Percentiles rank a stretch among this genome's conserved stretches.
Conservation (phyloP, 495 filamentous ascomycete genomes). For the Cercophora sp. region DNA sequence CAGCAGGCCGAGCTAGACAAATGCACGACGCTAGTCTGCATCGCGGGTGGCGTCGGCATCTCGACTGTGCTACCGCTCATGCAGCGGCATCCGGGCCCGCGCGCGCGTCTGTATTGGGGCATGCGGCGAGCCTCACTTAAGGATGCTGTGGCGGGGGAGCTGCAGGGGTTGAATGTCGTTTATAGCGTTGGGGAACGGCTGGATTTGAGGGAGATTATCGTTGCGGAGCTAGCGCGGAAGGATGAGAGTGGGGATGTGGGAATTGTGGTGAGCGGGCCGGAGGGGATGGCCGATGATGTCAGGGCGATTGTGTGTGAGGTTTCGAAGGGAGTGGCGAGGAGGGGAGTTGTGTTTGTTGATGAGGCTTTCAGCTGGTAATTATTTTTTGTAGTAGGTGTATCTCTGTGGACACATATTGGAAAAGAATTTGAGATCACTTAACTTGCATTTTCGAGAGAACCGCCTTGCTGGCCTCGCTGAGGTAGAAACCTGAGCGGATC, state of each 20-base stretch:
- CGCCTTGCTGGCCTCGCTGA: too few species aligned
- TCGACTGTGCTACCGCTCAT: background rate
- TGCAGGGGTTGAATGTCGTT: background rate
- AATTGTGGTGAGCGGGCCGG: constrained; percentile 6
- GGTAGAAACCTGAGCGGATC: too few species aligned
- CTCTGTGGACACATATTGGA: too few species aligned
- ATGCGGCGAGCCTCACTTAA: background rate
- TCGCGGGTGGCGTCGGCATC: constrained; percentile 8
- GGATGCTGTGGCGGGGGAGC: background rate
- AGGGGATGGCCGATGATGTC: background rate
- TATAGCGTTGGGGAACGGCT: background rate
- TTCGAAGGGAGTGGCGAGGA: background rate
- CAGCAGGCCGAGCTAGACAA: background rate
- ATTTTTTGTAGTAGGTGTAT: too few species aligned
- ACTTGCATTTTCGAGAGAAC: too few species aligned
- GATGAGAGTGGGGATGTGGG: background rate
- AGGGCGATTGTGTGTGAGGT: background rate
- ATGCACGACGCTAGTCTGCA: constrained; percentile 5
- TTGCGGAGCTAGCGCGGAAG: background rate
- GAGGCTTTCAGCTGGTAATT: constrained; percentile 7
- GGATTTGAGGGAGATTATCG: background rate
- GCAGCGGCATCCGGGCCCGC: background rate
- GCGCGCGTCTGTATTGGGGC: constrained; percentile 4
- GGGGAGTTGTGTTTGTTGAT: constrained; percentile 2
- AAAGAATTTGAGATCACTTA: too few species aligned